phyloP scores from a whole-genome alignment of 371 early-diverging fungal genomes.

The Apophysomyces elegans region DNA sequence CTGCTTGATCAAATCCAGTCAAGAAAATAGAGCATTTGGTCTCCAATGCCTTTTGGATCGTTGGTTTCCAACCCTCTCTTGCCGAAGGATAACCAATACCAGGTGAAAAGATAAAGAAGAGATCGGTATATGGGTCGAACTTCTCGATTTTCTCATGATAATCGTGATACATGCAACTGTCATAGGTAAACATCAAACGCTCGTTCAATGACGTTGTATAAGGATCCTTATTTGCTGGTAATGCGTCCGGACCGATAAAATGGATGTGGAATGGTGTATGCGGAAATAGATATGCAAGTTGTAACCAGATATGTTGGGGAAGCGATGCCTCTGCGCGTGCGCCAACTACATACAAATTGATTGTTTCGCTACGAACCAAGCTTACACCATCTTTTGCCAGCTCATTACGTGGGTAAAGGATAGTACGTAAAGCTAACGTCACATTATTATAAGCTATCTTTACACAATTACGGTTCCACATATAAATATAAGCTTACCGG shows the following conservation, averaged over 20 bases:
- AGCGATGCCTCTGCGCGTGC: constrained; percentile 83
- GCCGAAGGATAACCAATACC: constrained; percentile 73
- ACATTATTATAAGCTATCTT: no score
- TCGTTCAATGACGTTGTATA: constrained; percentile 48
- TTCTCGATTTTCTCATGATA: constrained; percentile 53
- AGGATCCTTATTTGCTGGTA: constrained; percentile 59
- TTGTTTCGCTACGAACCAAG: constrained; percentile 53
- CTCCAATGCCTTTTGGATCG: constrained; percentile 70
- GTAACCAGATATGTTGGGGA: constrained; percentile 79
- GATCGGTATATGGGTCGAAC: constrained; percentile 82
- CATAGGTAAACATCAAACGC: constrained; percentile 57
- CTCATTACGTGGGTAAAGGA: constrained; percentile 63
- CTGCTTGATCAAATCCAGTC: constrained; percentile 77
- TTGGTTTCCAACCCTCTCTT: constrained; percentile 74
- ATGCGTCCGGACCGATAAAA: constrained; percentile 83
- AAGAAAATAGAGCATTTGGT: constrained; percentile 85
- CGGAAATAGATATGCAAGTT: constrained; percentile 81
- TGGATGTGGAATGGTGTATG: constrained; percentile 78
- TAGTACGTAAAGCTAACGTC: constrained; percentile 67
- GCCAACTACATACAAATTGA: constrained; percentile 78
- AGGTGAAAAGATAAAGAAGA: constrained; percentile 85
- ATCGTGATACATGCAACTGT: constrained; percentile 51
- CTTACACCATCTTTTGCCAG: constrained; percentile 51
- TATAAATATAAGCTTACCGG: constrained; percentile 43
- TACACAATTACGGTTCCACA: background rate